These are phyloP conservation scores for Zizania palustris DNA, from an alignment of 202 grass and related monocot genomes.

Conservation along the genomic window DNA sequence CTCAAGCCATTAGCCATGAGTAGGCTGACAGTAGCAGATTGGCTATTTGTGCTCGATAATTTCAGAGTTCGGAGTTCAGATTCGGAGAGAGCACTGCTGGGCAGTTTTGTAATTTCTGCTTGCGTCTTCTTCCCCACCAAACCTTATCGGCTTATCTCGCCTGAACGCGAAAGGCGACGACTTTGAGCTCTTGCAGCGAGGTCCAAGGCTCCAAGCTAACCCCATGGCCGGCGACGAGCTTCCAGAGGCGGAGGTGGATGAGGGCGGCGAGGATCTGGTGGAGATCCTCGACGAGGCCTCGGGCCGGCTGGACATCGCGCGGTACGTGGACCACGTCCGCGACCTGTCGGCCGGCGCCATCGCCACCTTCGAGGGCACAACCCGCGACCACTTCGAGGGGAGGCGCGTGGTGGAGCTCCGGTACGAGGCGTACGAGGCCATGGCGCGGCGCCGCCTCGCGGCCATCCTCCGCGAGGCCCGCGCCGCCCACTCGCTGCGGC, in stretches of 20 bases:
- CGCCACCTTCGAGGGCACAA: constrained; percentile 95
- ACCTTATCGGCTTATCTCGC: constrained; percentile 34
- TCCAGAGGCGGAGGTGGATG: background rate
- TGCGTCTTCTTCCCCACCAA: background rate
- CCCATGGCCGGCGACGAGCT: constrained; percentile 35
- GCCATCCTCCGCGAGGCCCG: constrained; percentile 61
- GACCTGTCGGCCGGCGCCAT: constrained; percentile 79
- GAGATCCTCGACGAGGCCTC: constrained; percentile 74
- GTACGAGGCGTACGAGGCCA: constrained; percentile 85
- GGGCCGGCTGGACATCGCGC: constrained; percentile 55
- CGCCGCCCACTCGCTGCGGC: constrained; percentile 50
- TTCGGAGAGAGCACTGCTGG: background rate
- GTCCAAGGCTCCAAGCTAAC: constrained; percentile 35
- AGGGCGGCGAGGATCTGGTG: constrained; percentile 49
- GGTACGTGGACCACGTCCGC: constrained; percentile 79
- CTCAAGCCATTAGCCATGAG: too few species aligned
- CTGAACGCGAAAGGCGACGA: background rate
- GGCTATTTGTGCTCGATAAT: too few species aligned
- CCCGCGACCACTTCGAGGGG: constrained; percentile 79
- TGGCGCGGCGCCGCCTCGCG: constrained; percentile 69
- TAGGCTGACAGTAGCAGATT: too few species aligned
- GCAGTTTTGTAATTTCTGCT: constrained; percentile 9
- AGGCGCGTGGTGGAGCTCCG: constrained; percentile 81
- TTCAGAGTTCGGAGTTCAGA: background rate
- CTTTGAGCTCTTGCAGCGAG: constrained; percentile 7